A percentile compares a stretch with the other conserved stretches of the same genome.
Conservation (phyloP, 2,329 filamentous ascomycete genomes). For the Neurospora sp. region DNA sequence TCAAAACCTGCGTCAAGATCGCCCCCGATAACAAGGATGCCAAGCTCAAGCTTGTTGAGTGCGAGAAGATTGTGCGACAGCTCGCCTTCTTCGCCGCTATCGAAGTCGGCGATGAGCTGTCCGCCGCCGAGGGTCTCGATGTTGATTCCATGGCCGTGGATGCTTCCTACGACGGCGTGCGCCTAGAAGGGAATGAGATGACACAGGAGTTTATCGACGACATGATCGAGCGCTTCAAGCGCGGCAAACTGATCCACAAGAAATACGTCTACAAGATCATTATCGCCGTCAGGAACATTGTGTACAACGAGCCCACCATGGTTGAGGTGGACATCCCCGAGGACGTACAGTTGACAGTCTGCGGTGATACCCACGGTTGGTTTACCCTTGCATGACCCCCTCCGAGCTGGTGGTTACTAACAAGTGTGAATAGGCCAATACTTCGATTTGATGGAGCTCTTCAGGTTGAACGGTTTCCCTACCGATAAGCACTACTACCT, state of each 20-base stretch:
- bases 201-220: constrained; percentile 95
- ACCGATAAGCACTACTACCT: constrained; percentile 84
- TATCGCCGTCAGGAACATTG: constrained; percentile 77
- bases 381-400: neutral
- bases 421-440: constrained; percentile 64
- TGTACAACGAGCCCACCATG: constrained; percentile 93
- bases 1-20: constrained; percentile 80
- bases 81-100: constrained; percentile 92
- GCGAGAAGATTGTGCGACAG: constrained; percentile 88
- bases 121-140: constrained; percentile 82
- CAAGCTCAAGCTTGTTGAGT: constrained; percentile 82
- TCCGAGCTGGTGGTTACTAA: neutral
- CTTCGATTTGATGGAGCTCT: constrained; percentile 94
- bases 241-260: constrained; percentile 85
- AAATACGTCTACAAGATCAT: constrained; percentile 99
- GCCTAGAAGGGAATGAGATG: constrained; percentile 65
- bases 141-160: constrained; percentile 79
- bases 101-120: constrained; percentile 84
- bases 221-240: constrained; percentile 94
- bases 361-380: constrained; percentile 83
- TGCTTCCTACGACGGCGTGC: constrained; percentile 73
- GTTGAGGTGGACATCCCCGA: constrained; percentile 78
- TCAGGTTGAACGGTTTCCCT: constrained; percentile 80
- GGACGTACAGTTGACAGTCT: constrained; percentile 78
- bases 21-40: constrained; percentile 85